Evolutionary conservation across 768 basidiomycete genomes (phyloP), one percentile per base, ranked within the genome.

Genomic region (Candolleomyces efflorescens): DNA sequence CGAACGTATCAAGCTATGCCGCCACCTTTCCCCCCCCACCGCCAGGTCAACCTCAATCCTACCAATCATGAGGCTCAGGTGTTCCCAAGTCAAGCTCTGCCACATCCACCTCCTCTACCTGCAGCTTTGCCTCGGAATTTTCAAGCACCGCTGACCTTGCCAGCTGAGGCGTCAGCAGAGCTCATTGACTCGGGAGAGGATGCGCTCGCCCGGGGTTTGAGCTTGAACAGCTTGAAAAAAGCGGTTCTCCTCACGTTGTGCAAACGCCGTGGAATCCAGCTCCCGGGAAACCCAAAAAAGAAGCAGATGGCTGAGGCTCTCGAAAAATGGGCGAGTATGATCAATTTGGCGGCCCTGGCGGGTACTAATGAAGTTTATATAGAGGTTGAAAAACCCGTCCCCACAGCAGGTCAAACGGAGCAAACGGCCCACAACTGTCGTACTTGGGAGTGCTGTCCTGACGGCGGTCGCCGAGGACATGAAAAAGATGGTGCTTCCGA

Each of bases 401-500:
- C 32, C 32, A 48, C 10, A 48, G 15, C 20, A 24, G 3, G 18
- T 11, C 5, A 23, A 24, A 15, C 18, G 17, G 43, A 48, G 18
- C 20, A 48, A 32, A 32, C 6, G 32, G 32, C 7, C 32, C 6
- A 11, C 32, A 4, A 24, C 46, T 6, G 46, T 48, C 46, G 46
- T 48, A 2, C 46, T 48, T 3, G 46, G 46, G 46, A 18, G 15
- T 7, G 18, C 23, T 9, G 23, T 48, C 46, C 46, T 48, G 10
- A 48, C 46, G 10, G 46, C 46, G 1, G 46, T 48, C 3, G 46
- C 18, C 15, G 46, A 18, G 6, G 53, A n/a, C 15, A 66, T 63
- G 58, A 26, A n/a, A 18, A 43, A 56, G 20, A 60, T 58, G 23
- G 49, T 24, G 36, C 51, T 71, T 41, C 67, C 65, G 53, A 58